These are phyloP conservation scores for Francoa sonchifolia DNA, from an alignment of 441 rosid genomes.

Conservation along the genomic window DNA sequence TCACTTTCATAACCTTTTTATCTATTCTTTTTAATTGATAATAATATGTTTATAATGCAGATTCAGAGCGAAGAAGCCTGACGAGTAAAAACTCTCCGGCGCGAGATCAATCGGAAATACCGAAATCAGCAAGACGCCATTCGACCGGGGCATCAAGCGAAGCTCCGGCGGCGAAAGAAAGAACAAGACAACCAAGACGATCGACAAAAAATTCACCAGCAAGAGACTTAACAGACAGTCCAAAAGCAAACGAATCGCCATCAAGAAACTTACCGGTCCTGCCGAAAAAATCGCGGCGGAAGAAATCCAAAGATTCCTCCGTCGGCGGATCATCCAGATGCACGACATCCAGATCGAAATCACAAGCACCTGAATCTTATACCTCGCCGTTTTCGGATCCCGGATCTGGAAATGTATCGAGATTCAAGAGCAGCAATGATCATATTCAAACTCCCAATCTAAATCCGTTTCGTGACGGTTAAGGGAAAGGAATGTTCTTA, in stretches of 20 bases:
- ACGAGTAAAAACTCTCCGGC: too few relatives aligned
- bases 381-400: constrained; percentile 7
- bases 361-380: constrained; percentile 14
- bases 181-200: constrained; percentile 27
- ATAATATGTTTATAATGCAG: too few relatives aligned
- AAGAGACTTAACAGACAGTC: constrained; percentile 16
- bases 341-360: constrained; percentile 19
- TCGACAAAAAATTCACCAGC: constrained; percentile 25
- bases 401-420: constrained; percentile 14
- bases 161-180: constrained; percentile 29
- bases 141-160: constrained; percentile 18
- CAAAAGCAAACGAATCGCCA: constrained; percentile 14
- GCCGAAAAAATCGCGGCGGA: constrained; percentile 38
- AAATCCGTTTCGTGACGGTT: too few relatives aligned
- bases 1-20: too few relatives aligned
- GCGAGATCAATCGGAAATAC: constrained; percentile 27
- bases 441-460: too few relatives aligned
- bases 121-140: constrained; percentile 39
- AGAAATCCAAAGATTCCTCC: constrained; percentile 36
- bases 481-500: too few relatives aligned
- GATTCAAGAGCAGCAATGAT: background rate
- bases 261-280: constrained; percentile 22
- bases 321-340: constrained; percentile 22
- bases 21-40: too few relatives aligned
- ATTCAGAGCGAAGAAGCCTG: too few relatives aligned